Conservation (phyloP, 148 eudicot genomes). For the Salicornia ramosissima region DNA sequence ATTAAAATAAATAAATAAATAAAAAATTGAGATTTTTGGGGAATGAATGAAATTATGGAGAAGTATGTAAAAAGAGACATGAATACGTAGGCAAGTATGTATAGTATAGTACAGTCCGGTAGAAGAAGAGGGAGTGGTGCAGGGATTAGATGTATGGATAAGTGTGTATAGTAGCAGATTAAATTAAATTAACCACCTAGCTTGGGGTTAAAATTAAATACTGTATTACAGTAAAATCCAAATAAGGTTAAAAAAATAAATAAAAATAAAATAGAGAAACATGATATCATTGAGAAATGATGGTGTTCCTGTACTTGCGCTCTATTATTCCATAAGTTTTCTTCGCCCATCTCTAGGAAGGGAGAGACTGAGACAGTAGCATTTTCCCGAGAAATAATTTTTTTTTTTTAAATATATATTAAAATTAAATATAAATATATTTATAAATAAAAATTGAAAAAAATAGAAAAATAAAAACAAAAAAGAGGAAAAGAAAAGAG, state of each 20-base stretch:
- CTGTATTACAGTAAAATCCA: neutral
- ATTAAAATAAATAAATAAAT: neutral
- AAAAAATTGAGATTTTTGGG: neutral
- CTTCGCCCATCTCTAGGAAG: constrained; percentile 35
- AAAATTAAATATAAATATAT: too few species aligned
- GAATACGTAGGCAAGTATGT: constrained; percentile 17
- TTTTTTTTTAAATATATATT: too few species aligned
- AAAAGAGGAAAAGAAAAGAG: neutral
- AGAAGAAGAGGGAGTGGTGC: neutral
- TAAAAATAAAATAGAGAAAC: constrained; percentile 10
- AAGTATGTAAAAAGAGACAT: neutral
- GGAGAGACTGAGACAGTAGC: constrained; percentile 18
- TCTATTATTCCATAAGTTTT: constrained; percentile 24
- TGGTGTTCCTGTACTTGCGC: constrained; percentile 70
- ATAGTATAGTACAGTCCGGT: neutral
- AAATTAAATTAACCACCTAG: constrained; percentile 28
- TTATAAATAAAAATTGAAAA: neutral
- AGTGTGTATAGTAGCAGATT: constrained; percentile 21
- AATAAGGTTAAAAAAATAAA: constrained; percentile 19
- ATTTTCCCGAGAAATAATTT: constrained; percentile 31
- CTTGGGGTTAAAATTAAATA: constrained; percentile 30
- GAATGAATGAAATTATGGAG: neutral
- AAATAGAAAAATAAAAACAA: neutral
- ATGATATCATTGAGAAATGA: constrained; percentile 91
- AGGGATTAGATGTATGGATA: constrained; percentile 36